These are phyloP conservation scores for Noccaea bulbosa DNA, from an alignment of 345 rosid species.

Conservation along the genomic window DNA sequence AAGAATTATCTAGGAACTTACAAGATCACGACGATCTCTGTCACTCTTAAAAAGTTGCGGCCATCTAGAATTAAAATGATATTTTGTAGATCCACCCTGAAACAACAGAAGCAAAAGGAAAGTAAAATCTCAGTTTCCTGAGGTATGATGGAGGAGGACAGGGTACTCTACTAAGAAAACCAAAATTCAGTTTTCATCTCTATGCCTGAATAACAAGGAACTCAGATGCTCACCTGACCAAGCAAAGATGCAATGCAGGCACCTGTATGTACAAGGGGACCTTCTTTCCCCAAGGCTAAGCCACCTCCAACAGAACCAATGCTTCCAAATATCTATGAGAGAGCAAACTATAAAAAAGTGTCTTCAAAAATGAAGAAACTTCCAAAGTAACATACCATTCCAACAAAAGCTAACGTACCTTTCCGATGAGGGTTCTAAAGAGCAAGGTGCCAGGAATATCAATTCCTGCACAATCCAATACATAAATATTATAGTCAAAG, in stretches of 20 bases:
- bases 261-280: constrained; percentile 95
- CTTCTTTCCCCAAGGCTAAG: constrained; percentile 95
- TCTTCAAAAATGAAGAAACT: constrained; percentile 8
- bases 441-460: constrained; percentile 90
- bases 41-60: constrained; percentile 87
- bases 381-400: constrained; percentile 1
- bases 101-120: constrained; percentile 32
- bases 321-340: constrained; percentile 88
- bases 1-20: constrained; percentile 45
- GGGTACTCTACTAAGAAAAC: not conserved
- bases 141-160: constrained; percentile 14
- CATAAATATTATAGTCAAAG: constrained; percentile 9
- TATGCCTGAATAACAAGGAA: constrained; percentile 11
- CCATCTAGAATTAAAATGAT: constrained; percentile 91
- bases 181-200: constrained; percentile 1
- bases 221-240: constrained; percentile 72
- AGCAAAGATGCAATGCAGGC: constrained; percentile 99
- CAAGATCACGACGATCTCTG: constrained; percentile 96
- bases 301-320: constrained; percentile 99
- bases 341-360: constrained; percentile 28
- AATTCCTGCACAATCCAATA: constrained; percentile 57
- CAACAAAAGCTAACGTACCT: constrained; percentile 53
- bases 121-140: constrained; percentile 1
- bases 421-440: constrained; percentile 94
- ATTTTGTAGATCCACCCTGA: constrained; percentile 96